Evolutionary conservation across 106 monocot species (phyloP).

Genomic region (Cymbidium sinense): DNA sequence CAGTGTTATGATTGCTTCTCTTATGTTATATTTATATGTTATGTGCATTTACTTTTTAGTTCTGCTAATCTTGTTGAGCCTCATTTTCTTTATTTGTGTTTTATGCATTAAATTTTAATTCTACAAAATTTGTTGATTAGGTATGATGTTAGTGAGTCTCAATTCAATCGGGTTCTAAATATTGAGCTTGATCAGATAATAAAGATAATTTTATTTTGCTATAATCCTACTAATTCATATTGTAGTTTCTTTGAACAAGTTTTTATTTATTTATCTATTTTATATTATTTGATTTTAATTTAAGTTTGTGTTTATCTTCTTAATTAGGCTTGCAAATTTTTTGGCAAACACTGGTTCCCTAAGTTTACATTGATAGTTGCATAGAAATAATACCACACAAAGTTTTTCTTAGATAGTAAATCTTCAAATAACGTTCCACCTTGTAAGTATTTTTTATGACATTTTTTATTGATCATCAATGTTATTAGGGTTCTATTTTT

Average conservation of each 20-base stretch:
- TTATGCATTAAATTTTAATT: background rate
- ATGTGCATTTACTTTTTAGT: no score
- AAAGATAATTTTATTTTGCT: slow-evolving; percentile 43
- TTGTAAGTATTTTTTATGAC: slow-evolving; percentile 21
- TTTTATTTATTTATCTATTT: no score
- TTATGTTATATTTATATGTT: no score
- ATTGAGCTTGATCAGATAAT: slow-evolving; percentile 92
- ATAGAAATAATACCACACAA: no score
- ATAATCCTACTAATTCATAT: no score
- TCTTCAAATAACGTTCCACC: slow-evolving; percentile 80
- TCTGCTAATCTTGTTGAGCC: background rate
- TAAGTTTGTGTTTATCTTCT: no score
- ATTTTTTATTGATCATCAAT: background rate
- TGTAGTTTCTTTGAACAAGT: no score
- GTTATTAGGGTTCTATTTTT: no score
- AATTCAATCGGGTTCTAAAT: slow-evolving; percentile 80
- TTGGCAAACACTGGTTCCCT: no score
- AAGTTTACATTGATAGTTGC: no score
- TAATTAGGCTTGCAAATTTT: no score
- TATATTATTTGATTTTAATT: no score
- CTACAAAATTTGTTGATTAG: slow-evolving; percentile 21
- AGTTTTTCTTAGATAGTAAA: slow-evolving; percentile 16
- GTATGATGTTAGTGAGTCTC: slow-evolving; percentile 93
- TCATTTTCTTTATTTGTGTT: background rate
- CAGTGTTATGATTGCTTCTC: background rate